phyloP scores from a whole-genome alignment of 2,329 filamentous ascomycete species.

The Clarireedia paspali region DNA sequence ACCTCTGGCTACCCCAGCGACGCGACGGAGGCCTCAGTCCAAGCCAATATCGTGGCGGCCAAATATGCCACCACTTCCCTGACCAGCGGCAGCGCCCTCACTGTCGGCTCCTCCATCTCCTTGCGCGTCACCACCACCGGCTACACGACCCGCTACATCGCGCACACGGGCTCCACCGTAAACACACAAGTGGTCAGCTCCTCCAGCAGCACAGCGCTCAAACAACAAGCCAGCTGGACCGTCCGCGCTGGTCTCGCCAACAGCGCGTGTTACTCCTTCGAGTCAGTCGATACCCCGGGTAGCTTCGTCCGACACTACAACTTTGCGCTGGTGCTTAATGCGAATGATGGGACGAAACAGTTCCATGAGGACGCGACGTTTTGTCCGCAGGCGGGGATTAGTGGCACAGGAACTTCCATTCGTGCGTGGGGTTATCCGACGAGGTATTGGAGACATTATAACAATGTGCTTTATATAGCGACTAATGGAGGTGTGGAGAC shows the following conservation, averaged over 20 bases:
- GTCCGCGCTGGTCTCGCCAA: constrained; percentile 48
- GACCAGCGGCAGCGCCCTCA: constrained; percentile 40
- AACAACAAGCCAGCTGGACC: constrained; percentile 45
- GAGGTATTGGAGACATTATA: constrained; percentile 48
- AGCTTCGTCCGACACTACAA: constrained; percentile 50
- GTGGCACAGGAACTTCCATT: constrained; percentile 43
- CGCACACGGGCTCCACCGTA: constrained; percentile 42
- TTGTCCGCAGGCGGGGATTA: constrained; percentile 46
- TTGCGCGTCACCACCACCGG: constrained; percentile 48
- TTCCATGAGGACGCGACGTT: constrained; percentile 58
- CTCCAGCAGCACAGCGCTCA: constrained; percentile 40
- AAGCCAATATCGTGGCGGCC: constrained; percentile 53
- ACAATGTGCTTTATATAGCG: constrained; percentile 38
- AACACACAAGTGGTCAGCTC: constrained; percentile 48
- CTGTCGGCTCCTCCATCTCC: constrained; percentile 42
- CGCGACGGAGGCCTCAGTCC: constrained; percentile 48
- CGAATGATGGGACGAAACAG: constrained; percentile 46
- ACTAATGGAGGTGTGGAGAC: constrained; percentile 48
- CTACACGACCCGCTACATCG: constrained; percentile 46
- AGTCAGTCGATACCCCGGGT: constrained; percentile 49
- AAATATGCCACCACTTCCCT: constrained; percentile 40
- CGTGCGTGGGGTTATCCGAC: constrained; percentile 54
- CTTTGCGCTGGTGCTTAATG: constrained; percentile 42
- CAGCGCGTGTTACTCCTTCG: constrained; percentile 52
- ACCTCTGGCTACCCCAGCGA: constrained; percentile 54